Evolutionary conservation across 2,329 filamentous ascomycete species (phyloP).

Genomic region (Mycosphaerella sp.): DNA sequence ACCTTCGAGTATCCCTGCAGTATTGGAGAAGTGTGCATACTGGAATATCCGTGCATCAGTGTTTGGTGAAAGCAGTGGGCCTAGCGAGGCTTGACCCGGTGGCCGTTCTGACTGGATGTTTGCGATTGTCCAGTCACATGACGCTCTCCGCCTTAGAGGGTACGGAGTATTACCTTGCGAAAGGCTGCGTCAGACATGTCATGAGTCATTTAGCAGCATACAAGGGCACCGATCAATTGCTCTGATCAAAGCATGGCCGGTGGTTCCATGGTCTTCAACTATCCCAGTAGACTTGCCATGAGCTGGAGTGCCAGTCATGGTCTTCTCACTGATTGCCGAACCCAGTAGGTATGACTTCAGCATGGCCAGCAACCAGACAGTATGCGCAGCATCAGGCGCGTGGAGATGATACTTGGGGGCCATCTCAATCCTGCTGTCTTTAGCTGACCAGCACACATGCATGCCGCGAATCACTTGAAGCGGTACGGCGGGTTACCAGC

Average conservation of each 20-base stretch:
- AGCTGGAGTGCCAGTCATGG: neutral
- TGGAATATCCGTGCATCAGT: constrained; percentile 8
- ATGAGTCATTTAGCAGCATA: neutral
- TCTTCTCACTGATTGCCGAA: neutral
- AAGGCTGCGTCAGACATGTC: neutral
- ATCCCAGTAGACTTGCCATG: neutral
- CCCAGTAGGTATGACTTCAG: neutral
- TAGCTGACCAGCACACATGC: neutral
- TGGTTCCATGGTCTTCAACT: neutral
- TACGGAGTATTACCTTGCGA: neutral
- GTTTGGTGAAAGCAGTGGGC: constrained; percentile 13
- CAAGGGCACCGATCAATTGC: neutral
- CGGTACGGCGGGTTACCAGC: neutral
- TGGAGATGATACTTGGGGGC: neutral
- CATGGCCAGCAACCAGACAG: neutral
- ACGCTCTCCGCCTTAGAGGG: constrained; percentile 8
- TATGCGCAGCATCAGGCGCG: too few species aligned
- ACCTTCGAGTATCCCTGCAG: constrained; percentile 10
- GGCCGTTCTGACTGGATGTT: constrained; percentile 15
- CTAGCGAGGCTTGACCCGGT: constrained; percentile 20
- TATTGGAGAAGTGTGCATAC: constrained; percentile 15
- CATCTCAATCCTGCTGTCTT: neutral
- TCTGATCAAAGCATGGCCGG: neutral
- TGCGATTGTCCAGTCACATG: constrained; percentile 7
- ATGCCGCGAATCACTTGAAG: neutral